Evolutionary conservation across 352 stramenopile genomes (phyloP), one percentile per base, ranked within the genome.

Genomic region (Phytopythium montanum): DNA sequence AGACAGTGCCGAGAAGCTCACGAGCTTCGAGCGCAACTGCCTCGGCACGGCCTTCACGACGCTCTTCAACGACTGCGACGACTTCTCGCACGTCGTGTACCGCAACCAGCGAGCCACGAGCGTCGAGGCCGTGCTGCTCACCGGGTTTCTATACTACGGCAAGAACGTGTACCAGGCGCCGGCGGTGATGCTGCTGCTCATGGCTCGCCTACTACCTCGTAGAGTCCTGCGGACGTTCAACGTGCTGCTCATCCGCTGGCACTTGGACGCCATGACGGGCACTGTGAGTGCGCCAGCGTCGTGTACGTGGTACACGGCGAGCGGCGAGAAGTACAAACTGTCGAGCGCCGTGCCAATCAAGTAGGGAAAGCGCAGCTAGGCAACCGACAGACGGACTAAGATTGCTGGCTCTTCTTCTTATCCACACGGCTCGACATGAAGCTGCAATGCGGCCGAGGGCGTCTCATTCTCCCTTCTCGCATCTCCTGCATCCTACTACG

Each of bases 211-310:
- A 3, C 56, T 70, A 19, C 66, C 66, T 4, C 62, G 49, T 2
- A 66, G 65, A 44, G 49, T 73, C 16, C 42, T 74, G 33, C 64
- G 59, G 1, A 74, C 60, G 3, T 74, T 74, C 44, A 74, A 74
- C 54, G 45, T 71, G n/a, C 50, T 71, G 21, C 21, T 74, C 18
- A 39, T 74, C 5, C 45, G 67, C 9, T 74, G 63, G 63, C 66
- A 62, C 51, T 28, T 71, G 25, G 55, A 74, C 18, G 56, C 63
- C 18, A 41, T 69, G 4, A 42, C 66, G 8, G 59, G 63, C 8
- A 61, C 46, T 10, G 45, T 74, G 23, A 65, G 59, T 5, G 50
- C 66, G 18, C 46, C 63, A 9, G 41, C 63, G 6, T 70, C 67
- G 0, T 73, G 67, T 29, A 69, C 59, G 3, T 74, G 67, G 67